A percentile compares a stretch with the other conserved stretches of the same genome.
Evolutionary conservation across 208 protist genomes (phyloP).

Genomic region (Trypanosoma scelopori): DNA sequence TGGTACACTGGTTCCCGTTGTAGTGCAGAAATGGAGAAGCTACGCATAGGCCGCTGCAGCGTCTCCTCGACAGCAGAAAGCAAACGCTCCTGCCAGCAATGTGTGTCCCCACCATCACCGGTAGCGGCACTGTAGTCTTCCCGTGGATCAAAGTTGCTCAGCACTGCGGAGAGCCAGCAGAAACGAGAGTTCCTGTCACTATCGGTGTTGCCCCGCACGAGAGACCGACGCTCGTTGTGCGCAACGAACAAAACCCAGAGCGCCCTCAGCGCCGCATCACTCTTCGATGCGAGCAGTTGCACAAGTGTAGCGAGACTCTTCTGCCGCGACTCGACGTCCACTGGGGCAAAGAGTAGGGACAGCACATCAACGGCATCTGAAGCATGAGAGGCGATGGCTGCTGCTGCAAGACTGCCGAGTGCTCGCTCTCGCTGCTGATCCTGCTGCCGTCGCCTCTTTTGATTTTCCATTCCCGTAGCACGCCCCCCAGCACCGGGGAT

Average conservation of each 20-base stretch:
- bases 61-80: not conserved
- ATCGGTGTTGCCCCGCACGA: not conserved
- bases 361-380: not conserved
- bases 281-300: constrained; percentile 9
- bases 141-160: constrained; percentile 19
- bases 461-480: not conserved
- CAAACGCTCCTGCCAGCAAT: no score
- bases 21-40: constrained; percentile 1
- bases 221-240: constrained; percentile 2
- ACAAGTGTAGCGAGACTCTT: constrained; percentile 12
- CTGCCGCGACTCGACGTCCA: not conserved
- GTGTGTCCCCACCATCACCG: not conserved
- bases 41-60: not conserved
- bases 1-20: constrained; percentile 8
- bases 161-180: constrained; percentile 13
- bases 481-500: not conserved
- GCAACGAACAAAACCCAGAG: constrained; percentile 22
- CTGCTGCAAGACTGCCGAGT: constrained; percentile 1
- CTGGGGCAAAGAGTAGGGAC: constrained; percentile 18
- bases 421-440: not conserved
- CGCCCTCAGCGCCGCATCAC: not conserved
- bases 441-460: not conserved
- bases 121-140: constrained; percentile 2
- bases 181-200: not conserved
- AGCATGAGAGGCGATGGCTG: not conserved